phyloP scores from a whole-genome alignment of 495 filamentous ascomycete genomes.

The Neurospora intermedia region DNA sequence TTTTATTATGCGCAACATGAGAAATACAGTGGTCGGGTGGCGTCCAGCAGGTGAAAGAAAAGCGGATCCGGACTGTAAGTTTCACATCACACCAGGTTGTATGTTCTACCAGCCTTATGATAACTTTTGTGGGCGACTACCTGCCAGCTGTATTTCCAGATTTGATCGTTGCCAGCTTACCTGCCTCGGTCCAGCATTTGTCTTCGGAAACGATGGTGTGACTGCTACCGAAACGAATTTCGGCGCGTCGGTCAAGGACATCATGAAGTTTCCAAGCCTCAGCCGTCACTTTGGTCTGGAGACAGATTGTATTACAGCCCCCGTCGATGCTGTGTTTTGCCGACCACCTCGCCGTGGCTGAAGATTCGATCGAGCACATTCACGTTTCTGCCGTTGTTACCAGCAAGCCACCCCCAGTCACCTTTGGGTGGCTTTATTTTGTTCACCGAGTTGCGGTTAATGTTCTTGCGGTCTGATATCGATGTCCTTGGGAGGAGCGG shows the following conservation, averaged over 20 bases:
- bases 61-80: neutral
- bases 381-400: neutral
- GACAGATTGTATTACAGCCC: neutral
- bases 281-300: neutral
- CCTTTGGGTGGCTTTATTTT: neutral
- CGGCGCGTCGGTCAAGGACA: neutral
- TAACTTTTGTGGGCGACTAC: neutral
- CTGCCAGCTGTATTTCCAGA: neutral
- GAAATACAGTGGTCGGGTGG: neutral
- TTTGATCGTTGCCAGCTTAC: neutral
- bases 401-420: neutral
- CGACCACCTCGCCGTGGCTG: neutral
- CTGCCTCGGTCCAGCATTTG: neutral
- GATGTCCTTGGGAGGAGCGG: too few relatives aligned
- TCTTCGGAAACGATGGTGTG: neutral
- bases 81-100: neutral
- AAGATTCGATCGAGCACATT: neutral
- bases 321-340: neutral
- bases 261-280: neutral
- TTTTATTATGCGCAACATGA: neutral
- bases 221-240: neutral
- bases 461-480: neutral
- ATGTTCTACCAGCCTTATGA: neutral
- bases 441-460: neutral
- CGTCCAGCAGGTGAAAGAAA: neutral